Evolutionary conservation across 176 grass and related monocot species (phyloP), one percentile per base, ranked within the genome.

Genomic region (Typha latifolia): DNA sequence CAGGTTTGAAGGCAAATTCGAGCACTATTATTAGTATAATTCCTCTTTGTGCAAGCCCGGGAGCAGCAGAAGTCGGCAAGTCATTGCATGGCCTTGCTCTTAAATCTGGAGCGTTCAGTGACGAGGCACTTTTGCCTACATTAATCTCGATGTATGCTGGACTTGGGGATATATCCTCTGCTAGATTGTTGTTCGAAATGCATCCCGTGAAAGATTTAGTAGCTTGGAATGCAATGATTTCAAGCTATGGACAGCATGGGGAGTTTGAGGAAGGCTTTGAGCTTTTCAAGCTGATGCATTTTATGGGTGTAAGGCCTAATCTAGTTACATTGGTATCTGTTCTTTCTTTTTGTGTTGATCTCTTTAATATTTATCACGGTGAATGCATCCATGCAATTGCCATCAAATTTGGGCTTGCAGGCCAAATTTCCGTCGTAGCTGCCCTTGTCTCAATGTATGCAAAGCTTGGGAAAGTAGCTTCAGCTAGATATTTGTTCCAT

Each of bases 391-490:
- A 90, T 62, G 69, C 62, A 61, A 49, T 90, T 68, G 50, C 65
- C 56, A 75, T 83, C 70, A 86, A 83, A 72, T 73, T 78, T 47
- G 83, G 87, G n/a, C 56, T 90, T 49, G 56, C 66, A 31, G 69
- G 72, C 32, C 73, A 90, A 61, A 43, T 78, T 75, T 82, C 83
- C 72, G 70, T 86, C 72, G 47, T 71, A 21, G 82, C 80, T 66
- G 80, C 83, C 51, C 83, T 86, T 77, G 80, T 90, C 29, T 90
- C 80, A 3, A 83, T 90, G 87, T 90, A 90, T 72, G 76, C 83
- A 3, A 86, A 72, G 71, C 62, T 86, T 69, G 69, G 70, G 48
- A 51, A 83, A 49, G 43, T 80, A 14, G 80, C 80, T 69, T 78
- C 80, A 69, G 74, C 87, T 19, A 29, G 64, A 10, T 73, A 71